Base-by-base conservation (phyloP, 495 filamentous ascomycete species). In the Penicillium longicatenatum region DNA sequence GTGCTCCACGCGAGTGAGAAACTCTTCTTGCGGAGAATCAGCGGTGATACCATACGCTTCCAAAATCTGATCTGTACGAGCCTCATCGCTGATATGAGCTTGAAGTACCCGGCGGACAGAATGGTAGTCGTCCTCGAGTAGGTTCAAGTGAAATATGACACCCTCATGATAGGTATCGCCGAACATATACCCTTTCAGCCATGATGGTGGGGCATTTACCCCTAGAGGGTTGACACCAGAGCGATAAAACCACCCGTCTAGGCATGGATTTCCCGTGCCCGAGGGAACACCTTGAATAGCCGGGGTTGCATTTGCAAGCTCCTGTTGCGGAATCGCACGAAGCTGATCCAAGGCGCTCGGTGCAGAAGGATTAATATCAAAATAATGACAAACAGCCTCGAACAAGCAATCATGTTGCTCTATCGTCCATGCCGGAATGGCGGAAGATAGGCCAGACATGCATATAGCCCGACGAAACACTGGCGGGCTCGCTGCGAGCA, bases 161-260 rank as follows among this genome's bases (percentile, higher is more conserved):
- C 69, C 71, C 53, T 74, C 71, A 54, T 74, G 67, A 33, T 70
- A 70, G 4, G 59, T 64, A 60, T 74, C 71, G 4, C 69, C 69
- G 37, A 70, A 30, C 69, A 70, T 74, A 6, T 58, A 61, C 3
- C 54, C 56, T 20, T 68, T 45, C 43, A 74, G 35, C 71, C 71
- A 74, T 1, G 37, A 1, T 0, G 69, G 71, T 3, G 67, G 65
- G 1, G 44, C 29, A 17, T 57, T 60, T 7, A 69, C 55, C 7
- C 60, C 60, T 0, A 54, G 33, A 7, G 69, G 69, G 35, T 66
- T 57, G 8, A 39, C 2, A 14, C 31, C 48, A 30, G 45, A 16
- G n/a, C 16, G 22, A 58, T 74, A 67, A 43, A 72, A 70, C 67
- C 69, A 70, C 1, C 60, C 67, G 44, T 72, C 69, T 20, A 67